Conservation (phyloP, 371 early-diverging fungal genomes). For the Mucor sp. region DNA sequence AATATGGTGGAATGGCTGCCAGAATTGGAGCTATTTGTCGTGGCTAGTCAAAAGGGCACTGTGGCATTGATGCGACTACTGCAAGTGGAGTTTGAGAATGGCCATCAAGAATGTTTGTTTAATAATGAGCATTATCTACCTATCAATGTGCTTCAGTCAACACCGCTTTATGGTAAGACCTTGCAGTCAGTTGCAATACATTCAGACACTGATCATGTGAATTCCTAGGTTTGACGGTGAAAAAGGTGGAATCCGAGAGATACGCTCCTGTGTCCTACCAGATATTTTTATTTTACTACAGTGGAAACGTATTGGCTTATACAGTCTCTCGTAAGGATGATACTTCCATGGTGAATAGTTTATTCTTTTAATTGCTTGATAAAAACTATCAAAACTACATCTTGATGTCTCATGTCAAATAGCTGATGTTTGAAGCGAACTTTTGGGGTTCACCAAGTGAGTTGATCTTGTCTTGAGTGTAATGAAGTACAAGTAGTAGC, state of each 20-base stretch:
- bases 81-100: conserved; percentile 35
- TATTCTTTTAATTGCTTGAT: conserved; percentile 15
- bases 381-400: too few species aligned
- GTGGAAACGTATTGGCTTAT: conserved; percentile 37
- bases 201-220: not conserved
- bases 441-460: too few species aligned
- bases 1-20: conserved; percentile 52
- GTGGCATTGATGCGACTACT: conserved; percentile 44
- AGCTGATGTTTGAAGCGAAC: too few species aligned
- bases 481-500: too few species aligned
- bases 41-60: conserved; percentile 49
- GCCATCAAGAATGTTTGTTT: conserved; percentile 34
- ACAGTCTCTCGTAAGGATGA: conserved; percentile 30
- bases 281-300: conserved; percentile 41
- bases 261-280: conserved; percentile 26
- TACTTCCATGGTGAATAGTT: not conserved
- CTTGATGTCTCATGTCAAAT: too few species aligned
- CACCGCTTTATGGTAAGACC: conserved; percentile 44
- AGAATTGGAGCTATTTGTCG: conserved; percentile 40
- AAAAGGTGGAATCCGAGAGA: conserved; percentile 23
- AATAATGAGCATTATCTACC: conserved; percentile 48
- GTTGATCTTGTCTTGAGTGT: too few species aligned
- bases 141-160: conserved; percentile 25
- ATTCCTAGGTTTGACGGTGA: conserved; percentile 33
- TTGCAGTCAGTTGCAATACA: not conserved